phyloP scores from a whole-genome alignment of 2,329 filamentous ascomycete genomes.

The Aurifilum marmelostoma region DNA sequence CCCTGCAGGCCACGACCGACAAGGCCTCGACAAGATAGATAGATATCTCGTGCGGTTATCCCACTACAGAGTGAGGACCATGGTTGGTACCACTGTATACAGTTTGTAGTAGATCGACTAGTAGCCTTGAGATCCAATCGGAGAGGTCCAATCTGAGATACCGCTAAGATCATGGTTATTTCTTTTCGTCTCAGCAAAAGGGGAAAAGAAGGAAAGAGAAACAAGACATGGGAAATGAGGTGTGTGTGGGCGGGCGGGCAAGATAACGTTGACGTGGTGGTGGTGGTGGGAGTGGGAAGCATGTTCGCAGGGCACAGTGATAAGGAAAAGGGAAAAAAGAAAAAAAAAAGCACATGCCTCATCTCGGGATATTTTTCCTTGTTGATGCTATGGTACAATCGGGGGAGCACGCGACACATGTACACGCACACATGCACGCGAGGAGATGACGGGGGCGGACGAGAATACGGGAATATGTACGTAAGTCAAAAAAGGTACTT shows the following conservation, averaged over 20 bases:
- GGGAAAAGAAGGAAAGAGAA: neutral
- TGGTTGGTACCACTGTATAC: neutral
- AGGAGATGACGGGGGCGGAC: neutral
- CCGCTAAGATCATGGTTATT: neutral
- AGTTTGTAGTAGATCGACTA: neutral
- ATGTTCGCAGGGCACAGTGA: neutral
- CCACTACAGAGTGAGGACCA: neutral
- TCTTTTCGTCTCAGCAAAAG: neutral
- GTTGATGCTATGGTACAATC: slow-evolving; percentile 3
- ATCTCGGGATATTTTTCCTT: neutral
- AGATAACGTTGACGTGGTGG: neutral
- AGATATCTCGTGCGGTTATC: too few relatives aligned
- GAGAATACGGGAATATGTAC: neutral
- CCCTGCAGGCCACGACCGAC: neutral
- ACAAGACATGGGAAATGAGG: slow-evolving; percentile 2
- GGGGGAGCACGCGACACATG: slow-evolving; percentile 1
- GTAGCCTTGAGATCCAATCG: neutral
- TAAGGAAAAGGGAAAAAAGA: too few relatives aligned
- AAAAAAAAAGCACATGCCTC: neutral
- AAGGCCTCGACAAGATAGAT: neutral
- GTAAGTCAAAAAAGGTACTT: neutral
- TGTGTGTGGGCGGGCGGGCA: neutral
- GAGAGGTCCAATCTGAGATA: neutral
- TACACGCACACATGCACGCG: neutral
- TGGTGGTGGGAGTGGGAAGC: neutral